Evolutionary conservation across 2,329 filamentous ascomycete species (phyloP), one percentile per base, ranked within the genome.

Genomic region (Pezicula rhizophila): DNA sequence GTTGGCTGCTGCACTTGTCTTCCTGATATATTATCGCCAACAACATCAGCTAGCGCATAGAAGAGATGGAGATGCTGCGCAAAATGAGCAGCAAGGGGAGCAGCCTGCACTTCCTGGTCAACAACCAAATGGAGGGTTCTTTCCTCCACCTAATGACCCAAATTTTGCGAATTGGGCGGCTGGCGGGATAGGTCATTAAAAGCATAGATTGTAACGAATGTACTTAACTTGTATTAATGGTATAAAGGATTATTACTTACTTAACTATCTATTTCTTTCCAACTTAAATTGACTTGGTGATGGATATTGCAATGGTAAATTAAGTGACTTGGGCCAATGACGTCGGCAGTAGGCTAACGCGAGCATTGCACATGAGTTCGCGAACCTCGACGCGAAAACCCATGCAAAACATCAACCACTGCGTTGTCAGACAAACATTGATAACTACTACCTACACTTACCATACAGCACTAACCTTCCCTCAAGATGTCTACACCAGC

Each of bases 21-120:
- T 87, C 46, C 72, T 97, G 28, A 76, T 97, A 14, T 95, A 90
- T 67, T 92, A 93, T 65, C 76, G 88, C 17, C 84, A 89, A 54
- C 82, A 81, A 62, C 73, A 82, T 51, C 85, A 89, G 61, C 73
- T 84, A 56, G 75, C 71, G 26, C 74, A 77, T 45, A 68, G 67
- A 42, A 64, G 69, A 45, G 60, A 61, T 15, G 66, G 72, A 52
- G 67, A 69, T 49, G 68, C 71, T 55, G 64, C 63, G 8, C 50
- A 49, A 51, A 64, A 57, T 2, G 64, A 66, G 52, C 56, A 57
- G 18, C 57, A 48, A 26, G 61, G 52, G 45, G 57, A 58, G 31
- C 53, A 59, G 49, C 51, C 53, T 28, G 53, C 53, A 35, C 52
- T 45, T 18, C 51, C 33, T 45, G 50, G 33, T 12, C 57, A 48